phyloP scores from a whole-genome alignment of 2,329 filamentous ascomycete genomes.

The Venturia pyrina region DNA sequence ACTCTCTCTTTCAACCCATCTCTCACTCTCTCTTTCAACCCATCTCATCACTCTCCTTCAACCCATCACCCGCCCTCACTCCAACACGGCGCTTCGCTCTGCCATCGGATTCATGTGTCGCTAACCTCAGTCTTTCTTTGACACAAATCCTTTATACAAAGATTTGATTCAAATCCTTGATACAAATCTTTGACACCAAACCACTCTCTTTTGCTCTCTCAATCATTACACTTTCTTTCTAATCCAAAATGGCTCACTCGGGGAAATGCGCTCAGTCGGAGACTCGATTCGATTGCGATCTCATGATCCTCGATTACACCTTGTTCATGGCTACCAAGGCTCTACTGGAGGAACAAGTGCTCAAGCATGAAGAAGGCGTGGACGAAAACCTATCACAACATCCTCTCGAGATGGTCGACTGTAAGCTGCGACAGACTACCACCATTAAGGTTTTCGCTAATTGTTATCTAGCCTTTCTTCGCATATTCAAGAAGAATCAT shows the following conservation, averaged over 20 bases:
- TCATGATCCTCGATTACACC: slow-evolving; percentile 48
- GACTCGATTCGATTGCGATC: slow-evolving; percentile 37
- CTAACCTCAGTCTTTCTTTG: slow-evolving; percentile 5
- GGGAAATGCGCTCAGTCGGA: slow-evolving; percentile 1
- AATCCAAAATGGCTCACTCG: background rate
- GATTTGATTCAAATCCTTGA: too few relatives aligned
- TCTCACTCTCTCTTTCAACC: too few relatives aligned
- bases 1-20: too few relatives aligned
- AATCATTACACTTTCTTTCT: background rate
- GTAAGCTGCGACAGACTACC: slow-evolving; percentile 12
- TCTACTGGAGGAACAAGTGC: slow-evolving; percentile 27
- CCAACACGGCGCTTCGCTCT: background rate
- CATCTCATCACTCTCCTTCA: background rate
- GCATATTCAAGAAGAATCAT: slow-evolving; percentile 32
- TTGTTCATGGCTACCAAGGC: slow-evolving; percentile 35
- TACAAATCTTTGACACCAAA: background rate
- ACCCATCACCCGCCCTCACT: background rate
- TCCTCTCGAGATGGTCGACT: slow-evolving; percentile 16
- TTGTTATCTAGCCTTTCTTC: slow-evolving; percentile 30
- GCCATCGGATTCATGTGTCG: background rate
- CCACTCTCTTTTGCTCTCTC: slow-evolving; percentile 1
- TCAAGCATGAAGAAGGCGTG: background rate
- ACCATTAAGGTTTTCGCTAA: background rate
- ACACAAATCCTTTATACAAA: too few relatives aligned
- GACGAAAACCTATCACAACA: slow-evolving; percentile 10